Evolutionary conservation across 2,329 filamentous ascomycete species (phyloP), one percentile per base, ranked within the genome.

Genomic region (Hypoxylon sp.): DNA sequence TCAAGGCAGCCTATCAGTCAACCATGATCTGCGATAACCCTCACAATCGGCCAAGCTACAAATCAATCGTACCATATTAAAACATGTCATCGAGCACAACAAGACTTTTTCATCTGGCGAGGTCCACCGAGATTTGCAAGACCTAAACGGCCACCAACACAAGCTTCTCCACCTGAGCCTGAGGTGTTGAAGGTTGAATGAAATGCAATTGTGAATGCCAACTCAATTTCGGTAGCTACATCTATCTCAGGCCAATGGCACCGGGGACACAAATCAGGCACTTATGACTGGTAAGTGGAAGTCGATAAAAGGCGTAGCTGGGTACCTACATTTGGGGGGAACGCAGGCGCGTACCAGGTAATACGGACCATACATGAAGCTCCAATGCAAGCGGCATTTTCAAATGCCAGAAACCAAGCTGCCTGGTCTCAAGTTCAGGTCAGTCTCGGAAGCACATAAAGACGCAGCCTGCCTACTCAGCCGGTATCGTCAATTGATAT

Each of bases 141-240:
- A 42, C n/a, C 35, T 35, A 13, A 52, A 35, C 48, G 27, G 17
- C n/a, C 17, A 46, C n/a, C 27, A 29, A 46, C 39, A 29, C 44
- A 17, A 6, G 29, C 6, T 42, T 52, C 35, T 46, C 47, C 35
- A 46, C 39, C 17, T 35, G 4, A 32, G 21, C 35, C 56, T 17
- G 6, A 35, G 39, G 39, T 24, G n/a, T 47, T 37, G 15, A 53
- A 58, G 47, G 37, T 35, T 21, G 37, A 35, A 39, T 17, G 15
- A 47, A 50, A 46, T 31, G 47, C 44, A 60, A 55, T 48, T 48
- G 32, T 37, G 17, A n/a, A 50, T 39, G 44, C 35, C 29, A 65
- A 61, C 44, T 55, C 57, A 62, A 57, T 57, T 52, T 55, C 35
- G 47, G 35, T 50, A 56, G 35, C 32, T 60, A 59, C 56, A 48